Base-by-base conservation (phyloP, 768 basidiomycete genomes). In the Pleurotus citrinopileatus region DNA sequence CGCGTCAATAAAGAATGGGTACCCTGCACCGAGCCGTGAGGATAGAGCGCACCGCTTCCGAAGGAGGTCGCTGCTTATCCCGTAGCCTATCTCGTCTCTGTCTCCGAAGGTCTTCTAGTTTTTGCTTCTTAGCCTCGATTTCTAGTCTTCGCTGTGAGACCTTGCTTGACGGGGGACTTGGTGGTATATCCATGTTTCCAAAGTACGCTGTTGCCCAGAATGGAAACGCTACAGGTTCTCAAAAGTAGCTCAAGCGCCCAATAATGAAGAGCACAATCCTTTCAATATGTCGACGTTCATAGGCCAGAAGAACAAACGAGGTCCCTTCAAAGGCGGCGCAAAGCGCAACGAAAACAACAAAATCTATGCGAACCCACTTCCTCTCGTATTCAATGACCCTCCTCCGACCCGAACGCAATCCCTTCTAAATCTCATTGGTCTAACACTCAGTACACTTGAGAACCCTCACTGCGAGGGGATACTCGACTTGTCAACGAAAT, bases 41-140 rank as follows among this genome's bases (percentile, higher is more conserved):
- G n/a, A n/a, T n/a, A 64, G 55, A 12, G 20, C 48, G 23, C 34
- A 51, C 48, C 54, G 74, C 77, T 55, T 76, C 76, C 53, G 73
- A 61, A 26, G 64, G 61, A 53, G 71, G 68, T 54, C 71, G 67
- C 34, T 82, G 77, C 20, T 69, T 70, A 44, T 82, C 84, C 54
- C 74, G 81, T 62, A 85, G 79, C 61, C 88, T 73, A 58, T 89
- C 83, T 29, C 84, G 84, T 42, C 93, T 80, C 4, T 87, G 88
- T 67, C 87, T 81, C 52, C 90, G 78, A 32, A 97, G 77, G 58
- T 92, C 91, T 46, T 84, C 91, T 28, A 98, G 84, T 69, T 93
- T 94, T 9, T 84, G 83, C 57, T 87, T 76, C 72, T 98, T 98
- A 22, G 87, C 90, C 68, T 94, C 93, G 56, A 98, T 89, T 71